A percentile compares a stretch with the other conserved stretches of the same genome.
Evolutionary conservation across 305 asterid genomes (phyloP).

Genomic region (Fraxinus sp.): DNA sequence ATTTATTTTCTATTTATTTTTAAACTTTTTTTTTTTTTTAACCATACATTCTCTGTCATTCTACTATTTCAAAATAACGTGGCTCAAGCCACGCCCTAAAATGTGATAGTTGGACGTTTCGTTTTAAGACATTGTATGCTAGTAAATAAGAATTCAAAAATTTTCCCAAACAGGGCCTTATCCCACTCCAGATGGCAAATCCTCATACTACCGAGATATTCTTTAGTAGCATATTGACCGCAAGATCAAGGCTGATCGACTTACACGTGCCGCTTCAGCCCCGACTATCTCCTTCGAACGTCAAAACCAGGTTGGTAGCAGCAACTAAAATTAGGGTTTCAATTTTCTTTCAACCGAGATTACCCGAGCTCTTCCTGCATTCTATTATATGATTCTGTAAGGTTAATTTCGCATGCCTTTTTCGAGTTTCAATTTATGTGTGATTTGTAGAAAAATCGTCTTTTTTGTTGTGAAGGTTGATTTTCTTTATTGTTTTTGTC

Average conservation of each 20-base stretch:
- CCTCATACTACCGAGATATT: not conserved
- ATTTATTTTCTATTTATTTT: too few species aligned
- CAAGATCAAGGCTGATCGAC: constrained; percentile 17
- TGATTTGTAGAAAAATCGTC: not conserved
- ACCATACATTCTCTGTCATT: too few species aligned
- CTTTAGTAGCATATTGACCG: constrained; percentile 22
- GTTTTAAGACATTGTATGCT: too few species aligned
- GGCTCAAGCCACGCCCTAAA: too few species aligned
- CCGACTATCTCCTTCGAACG: constrained; percentile 25
- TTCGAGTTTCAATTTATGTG: not conserved
- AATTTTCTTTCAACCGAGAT: not conserved
- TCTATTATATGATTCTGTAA: constrained; percentile 11
- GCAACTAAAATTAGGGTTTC: constrained; percentile 27
- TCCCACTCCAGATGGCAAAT: not conserved
- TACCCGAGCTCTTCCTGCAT: constrained; percentile 25
- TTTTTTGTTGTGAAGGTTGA: not conserved
- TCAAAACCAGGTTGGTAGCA: not conserved
- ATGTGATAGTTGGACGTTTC: too few species aligned
- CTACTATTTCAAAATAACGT: too few species aligned
- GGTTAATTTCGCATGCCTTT: constrained; percentile 16
- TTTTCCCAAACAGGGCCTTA: not conserved
- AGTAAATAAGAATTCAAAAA: too few species aligned
- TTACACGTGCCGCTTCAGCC: constrained; percentile 38
- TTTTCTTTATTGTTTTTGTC: not conserved
- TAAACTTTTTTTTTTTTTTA: too few species aligned